Percentiles rank a stretch among this genome's conserved stretches.
Evolutionary conservation across 768 basidiomycete species (phyloP).

Genomic region (Trametes punicea): DNA sequence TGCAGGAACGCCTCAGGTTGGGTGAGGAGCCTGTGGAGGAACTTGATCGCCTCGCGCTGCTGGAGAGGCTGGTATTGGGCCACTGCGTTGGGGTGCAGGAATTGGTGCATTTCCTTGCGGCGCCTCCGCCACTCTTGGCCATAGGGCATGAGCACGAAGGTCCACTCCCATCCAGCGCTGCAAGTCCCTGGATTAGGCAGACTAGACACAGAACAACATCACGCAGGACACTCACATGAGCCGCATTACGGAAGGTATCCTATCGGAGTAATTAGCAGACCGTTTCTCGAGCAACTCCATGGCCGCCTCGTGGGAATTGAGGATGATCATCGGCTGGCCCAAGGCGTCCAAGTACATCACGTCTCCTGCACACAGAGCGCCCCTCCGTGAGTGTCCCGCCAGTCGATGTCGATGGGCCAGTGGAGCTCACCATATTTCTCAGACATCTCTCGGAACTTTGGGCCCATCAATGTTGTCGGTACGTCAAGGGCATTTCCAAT

Average conservation of each 20-base stretch:
- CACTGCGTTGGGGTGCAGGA: slow-evolving; percentile 12
- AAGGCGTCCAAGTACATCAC: slow-evolving; percentile 21
- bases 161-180: slow-evolving; percentile 19
- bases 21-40: background rate
- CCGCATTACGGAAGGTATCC: slow-evolving; percentile 19
- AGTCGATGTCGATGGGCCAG: no score
- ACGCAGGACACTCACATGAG: slow-evolving; percentile 4
- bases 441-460: slow-evolving; percentile 17
- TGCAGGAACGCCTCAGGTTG: slow-evolving; percentile 9
- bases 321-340: slow-evolving; percentile 22
- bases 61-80: slow-evolving; percentile 13
- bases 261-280: slow-evolving; percentile 26
- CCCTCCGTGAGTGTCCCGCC: background rate
- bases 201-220: background rate
- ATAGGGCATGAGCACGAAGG: slow-evolving; percentile 16
- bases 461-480: slow-evolving; percentile 13
- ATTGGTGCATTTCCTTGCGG: slow-evolving; percentile 16
- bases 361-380: slow-evolving; percentile 13
- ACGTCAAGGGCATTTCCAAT: slow-evolving; percentile 27
- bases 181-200: background rate
- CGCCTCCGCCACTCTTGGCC: slow-evolving; percentile 9
- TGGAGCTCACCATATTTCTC: slow-evolving; percentile 16
- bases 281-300: slow-evolving; percentile 28
- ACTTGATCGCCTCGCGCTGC: slow-evolving; percentile 7
- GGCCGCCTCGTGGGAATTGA: slow-evolving; percentile 22